A percentile compares a stretch with the other conserved stretches of the same genome.
Evolutionary conservation across 2,329 filamentous ascomycete genomes (phyloP).

Genomic region (Colletotrichum aenigma): DNA sequence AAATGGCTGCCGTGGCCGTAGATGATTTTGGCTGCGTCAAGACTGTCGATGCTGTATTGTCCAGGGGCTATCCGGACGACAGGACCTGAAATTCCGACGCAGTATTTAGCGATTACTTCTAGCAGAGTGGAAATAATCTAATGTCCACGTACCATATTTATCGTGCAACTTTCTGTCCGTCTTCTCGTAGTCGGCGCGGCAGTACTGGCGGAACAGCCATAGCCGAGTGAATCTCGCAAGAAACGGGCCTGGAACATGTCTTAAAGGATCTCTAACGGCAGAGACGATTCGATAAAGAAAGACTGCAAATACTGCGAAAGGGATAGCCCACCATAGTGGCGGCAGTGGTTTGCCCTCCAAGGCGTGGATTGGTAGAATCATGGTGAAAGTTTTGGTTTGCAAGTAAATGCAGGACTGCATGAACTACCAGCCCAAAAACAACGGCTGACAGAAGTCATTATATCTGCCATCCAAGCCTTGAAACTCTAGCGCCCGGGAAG

Average conservation of each 20-base stretch:
- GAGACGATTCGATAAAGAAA: background rate
- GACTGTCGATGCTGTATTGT: slow-evolving; percentile 49
- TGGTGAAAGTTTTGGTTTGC: background rate
- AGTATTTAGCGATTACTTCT: no score
- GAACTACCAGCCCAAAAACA: background rate
- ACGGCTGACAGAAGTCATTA: background rate
- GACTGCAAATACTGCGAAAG: background rate
- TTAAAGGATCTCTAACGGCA: background rate
- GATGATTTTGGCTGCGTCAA: slow-evolving; percentile 40
- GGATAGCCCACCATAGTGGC: background rate
- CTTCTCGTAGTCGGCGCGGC: slow-evolving; percentile 27
- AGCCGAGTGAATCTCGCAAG: slow-evolving; percentile 29
- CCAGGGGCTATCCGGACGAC: slow-evolving; percentile 51
- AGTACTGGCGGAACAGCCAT: slow-evolving; percentile 29
- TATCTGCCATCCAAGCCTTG: background rate
- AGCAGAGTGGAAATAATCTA: no score
- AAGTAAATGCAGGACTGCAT: background rate
- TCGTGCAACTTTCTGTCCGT: slow-evolving; percentile 31
- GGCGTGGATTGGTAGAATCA: background rate
- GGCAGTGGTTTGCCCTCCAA: background rate
- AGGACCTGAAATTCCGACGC: slow-evolving; percentile 30
- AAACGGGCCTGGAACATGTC: slow-evolving; percentile 28
- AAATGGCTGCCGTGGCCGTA: slow-evolving; percentile 31
- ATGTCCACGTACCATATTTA: no score
- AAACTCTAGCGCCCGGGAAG: accelerated